A percentile compares a stretch with the other conserved stretches of the same genome.
phyloP scores from a whole-genome alignment of 805 yeast species.

The Kluyveromyces starmeri region DNA sequence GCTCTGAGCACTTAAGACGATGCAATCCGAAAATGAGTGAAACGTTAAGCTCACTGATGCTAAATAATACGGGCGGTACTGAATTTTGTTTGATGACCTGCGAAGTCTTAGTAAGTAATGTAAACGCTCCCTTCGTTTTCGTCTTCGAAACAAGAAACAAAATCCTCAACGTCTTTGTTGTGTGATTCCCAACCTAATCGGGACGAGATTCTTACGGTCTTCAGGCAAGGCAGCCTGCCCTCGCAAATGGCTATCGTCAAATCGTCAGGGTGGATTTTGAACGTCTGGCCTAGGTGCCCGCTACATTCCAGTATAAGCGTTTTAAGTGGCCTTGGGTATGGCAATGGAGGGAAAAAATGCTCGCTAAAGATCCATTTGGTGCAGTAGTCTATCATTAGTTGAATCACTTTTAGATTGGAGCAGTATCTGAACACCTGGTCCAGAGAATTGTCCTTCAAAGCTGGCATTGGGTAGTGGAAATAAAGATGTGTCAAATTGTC shows the following conservation, averaged over 20 bases:
- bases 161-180: slow-evolving; percentile 50
- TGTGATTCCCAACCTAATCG: slow-evolving; percentile 80
- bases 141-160: slow-evolving; percentile 63
- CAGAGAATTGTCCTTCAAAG: slow-evolving; percentile 55
- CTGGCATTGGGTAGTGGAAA: slow-evolving; percentile 85
- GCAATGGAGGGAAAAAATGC: slow-evolving; percentile 31
- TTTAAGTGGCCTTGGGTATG: slow-evolving; percentile 33
- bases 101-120: slow-evolving; percentile 34
- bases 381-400: slow-evolving; percentile 72
- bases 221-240: slow-evolving; percentile 60
- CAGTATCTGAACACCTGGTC: slow-evolving; percentile 70
- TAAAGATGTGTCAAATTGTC: slow-evolving; percentile 50
- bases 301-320: slow-evolving; percentile 69
- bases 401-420: slow-evolving; percentile 56
- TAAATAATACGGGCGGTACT: too few relatives aligned
- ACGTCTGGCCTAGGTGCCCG: slow-evolving; percentile 77
- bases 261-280: slow-evolving; percentile 81
- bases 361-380: slow-evolving; percentile 43
- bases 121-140: slow-evolving; percentile 64
- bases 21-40: too few relatives aligned
- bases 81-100: too few relatives aligned
- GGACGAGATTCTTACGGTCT: slow-evolving; percentile 56
- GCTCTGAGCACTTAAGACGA: too few relatives aligned
- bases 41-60: too few relatives aligned
- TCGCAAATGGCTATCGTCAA: slow-evolving; percentile 77